Evolutionary conservation across 805 yeast species (phyloP).

Genomic region (Ogataea pilisensis): DNA sequence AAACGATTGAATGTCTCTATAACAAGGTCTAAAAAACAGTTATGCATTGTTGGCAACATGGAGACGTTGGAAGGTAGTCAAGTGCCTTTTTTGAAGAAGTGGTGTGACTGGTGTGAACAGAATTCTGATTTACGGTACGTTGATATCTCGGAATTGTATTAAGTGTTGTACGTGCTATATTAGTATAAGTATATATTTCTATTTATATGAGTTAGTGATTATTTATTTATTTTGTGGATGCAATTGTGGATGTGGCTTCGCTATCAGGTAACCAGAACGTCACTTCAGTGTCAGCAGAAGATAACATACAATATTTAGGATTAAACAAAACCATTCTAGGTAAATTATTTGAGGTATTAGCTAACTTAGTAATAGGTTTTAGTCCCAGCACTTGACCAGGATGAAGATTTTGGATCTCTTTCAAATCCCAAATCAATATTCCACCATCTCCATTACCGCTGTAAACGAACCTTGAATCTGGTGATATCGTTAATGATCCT

Average conservation of each 20-base stretch:
- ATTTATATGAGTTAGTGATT: background rate
- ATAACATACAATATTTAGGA: constrained; percentile 56
- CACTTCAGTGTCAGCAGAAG: constrained; percentile 58
- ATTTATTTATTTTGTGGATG: too few relatives aligned
- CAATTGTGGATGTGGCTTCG: background rate
- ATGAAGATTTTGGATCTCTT: background rate
- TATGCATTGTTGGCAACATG: constrained; percentile 83
- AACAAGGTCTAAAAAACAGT: constrained; percentile 81
- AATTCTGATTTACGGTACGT: constrained; percentile 67
- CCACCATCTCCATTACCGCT: constrained; percentile 57
- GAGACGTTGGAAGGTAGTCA: constrained; percentile 53
- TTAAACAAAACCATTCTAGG: constrained; percentile 55
- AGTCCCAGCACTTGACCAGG: constrained; percentile 3
- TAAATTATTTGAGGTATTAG: constrained; percentile 22
- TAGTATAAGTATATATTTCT: background rate
- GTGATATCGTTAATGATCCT: constrained; percentile 57
- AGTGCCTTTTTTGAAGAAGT: constrained; percentile 48
- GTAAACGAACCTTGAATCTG: constrained; percentile 60
- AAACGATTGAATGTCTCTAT: constrained; percentile 90
- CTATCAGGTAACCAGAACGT: constrained; percentile 38
- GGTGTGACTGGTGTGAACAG: constrained; percentile 71
- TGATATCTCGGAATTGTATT: constrained; percentile 37
- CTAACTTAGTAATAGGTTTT: constrained; percentile 18
- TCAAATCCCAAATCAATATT: constrained; percentile 49
- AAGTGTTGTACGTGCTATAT: constrained; percentile 1